phyloP scores from a whole-genome alignment of 2,329 filamentous ascomycete genomes.

The Paecilomyces niveus region DNA sequence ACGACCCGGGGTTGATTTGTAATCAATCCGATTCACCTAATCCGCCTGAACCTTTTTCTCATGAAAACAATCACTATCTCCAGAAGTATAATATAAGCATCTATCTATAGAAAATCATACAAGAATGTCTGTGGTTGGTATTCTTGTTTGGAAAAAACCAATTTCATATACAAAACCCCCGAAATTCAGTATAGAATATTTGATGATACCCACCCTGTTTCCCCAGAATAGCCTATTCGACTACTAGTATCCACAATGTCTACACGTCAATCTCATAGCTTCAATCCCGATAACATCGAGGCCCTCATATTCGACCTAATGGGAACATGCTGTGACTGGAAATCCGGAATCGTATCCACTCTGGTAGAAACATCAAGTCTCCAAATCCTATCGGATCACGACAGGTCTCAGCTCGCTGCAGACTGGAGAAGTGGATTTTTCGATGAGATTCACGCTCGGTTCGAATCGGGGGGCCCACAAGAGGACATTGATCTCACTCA shows the following conservation, averaged over 20 bases:
- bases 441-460: constrained; percentile 34
- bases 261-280: background rate
- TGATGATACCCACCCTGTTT: too few species aligned
- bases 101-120: too few species aligned
- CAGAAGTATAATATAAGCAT: too few species aligned
- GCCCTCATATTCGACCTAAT: background rate
- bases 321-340: background rate
- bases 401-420: constrained; percentile 33
- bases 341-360: background rate
- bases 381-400: background rate
- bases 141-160: too few species aligned
- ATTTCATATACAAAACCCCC: too few species aligned
- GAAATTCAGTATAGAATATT: too few species aligned
- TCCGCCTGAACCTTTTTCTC: too few species aligned
- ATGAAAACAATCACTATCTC: too few species aligned
- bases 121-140: too few species aligned
- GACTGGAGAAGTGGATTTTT: constrained; percentile 49
- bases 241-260: background rate
- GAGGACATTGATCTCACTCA: constrained; percentile 30
- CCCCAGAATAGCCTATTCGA: background rate
- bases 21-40: too few species aligned
- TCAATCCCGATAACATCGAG: background rate
- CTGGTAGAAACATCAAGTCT: background rate
- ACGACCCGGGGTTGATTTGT: too few species aligned
- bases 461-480: constrained; percentile 23